A percentile compares a stretch with the other conserved stretches of the same genome.
Conservation (phyloP, 2,329 filamentous ascomycete genomes). For the Colletotrichum tropicale region DNA sequence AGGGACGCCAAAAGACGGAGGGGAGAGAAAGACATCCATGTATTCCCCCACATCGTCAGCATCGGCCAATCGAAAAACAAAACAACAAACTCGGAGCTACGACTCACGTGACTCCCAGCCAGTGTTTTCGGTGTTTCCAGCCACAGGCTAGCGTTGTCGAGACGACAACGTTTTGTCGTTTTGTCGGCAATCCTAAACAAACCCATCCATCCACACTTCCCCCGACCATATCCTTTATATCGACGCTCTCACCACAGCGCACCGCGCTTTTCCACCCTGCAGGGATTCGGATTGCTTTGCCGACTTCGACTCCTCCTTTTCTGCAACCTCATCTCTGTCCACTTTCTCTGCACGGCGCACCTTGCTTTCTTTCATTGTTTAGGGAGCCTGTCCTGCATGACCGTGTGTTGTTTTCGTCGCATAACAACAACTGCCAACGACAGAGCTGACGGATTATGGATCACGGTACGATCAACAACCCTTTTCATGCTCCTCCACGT, state of each 20-base stretch:
- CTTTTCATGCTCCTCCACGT: neutral
- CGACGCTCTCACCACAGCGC: constrained; percentile 19
- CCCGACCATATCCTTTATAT: constrained; percentile 19
- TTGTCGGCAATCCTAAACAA: neutral
- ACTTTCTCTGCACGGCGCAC: neutral
- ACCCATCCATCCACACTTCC: constrained; percentile 6
- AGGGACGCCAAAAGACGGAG: neutral
- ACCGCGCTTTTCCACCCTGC: constrained; percentile 14
- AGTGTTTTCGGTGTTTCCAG: neutral
- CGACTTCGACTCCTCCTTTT: neutral
- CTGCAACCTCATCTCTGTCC: neutral
- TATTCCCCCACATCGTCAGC: neutral
- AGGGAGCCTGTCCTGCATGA: constrained; percentile 6
- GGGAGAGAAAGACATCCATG: neutral
- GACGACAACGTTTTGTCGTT: neutral
- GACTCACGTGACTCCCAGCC: neutral
- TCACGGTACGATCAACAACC: constrained; percentile 10
- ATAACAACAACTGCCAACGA: constrained; percentile 12
- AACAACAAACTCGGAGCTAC: neutral
- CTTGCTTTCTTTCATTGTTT: constrained; percentile 17
- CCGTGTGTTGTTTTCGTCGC: constrained; percentile 23
- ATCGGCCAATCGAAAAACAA: neutral
- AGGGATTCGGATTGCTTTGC: constrained; percentile 9
- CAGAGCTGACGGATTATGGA: constrained; percentile 13
- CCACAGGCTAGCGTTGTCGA: neutral